Percentiles rank a stretch among this genome's conserved stretches.
Conservation (phyloP, 2,329 filamentous ascomycete genomes). For the Phyllosticta citriasiana region DNA sequence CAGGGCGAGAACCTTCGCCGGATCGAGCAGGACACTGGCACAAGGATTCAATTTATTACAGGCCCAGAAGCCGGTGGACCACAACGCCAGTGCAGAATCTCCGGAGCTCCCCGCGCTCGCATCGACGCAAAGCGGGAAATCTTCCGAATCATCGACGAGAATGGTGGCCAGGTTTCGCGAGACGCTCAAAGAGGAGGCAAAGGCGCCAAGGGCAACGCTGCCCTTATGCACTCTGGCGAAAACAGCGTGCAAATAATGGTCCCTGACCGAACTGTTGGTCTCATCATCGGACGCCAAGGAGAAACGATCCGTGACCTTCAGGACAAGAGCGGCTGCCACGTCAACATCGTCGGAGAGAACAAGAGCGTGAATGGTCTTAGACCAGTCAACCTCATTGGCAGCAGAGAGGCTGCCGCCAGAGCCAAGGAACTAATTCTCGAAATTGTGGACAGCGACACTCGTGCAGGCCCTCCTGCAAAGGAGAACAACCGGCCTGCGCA, state of each 20-base stretch:
- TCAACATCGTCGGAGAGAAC: slow-evolving; percentile 88
- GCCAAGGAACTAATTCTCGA: slow-evolving; percentile 87
- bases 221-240: slow-evolving; percentile 48
- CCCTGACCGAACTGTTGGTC: slow-evolving; percentile 79
- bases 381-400: slow-evolving; percentile 83
- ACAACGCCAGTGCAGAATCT: slow-evolving; percentile 77
- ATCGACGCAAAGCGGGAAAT: slow-evolving; percentile 74
- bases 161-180: slow-evolving; percentile 45
- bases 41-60: slow-evolving; percentile 80
- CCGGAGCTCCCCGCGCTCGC: slow-evolving; percentile 60
- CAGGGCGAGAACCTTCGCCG: slow-evolving; percentile 81
- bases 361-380: slow-evolving; percentile 86
- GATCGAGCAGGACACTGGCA: slow-evolving; percentile 72
- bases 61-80: slow-evolving; percentile 60
- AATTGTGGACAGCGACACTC: slow-evolving; percentile 82
- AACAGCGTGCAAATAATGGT: slow-evolving; percentile 91
- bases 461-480: slow-evolving; percentile 25
- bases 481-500: slow-evolving; percentile 29
- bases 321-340: slow-evolving; percentile 85
- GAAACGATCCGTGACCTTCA: slow-evolving; percentile 90
- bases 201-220: not conserved
- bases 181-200: not conserved
- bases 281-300: slow-evolving; percentile 88
- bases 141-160: slow-evolving; percentile 80
- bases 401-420: slow-evolving; percentile 59